Conservation (phyloP, 208 protist genomes). For the Lotmaria passim region DNA sequence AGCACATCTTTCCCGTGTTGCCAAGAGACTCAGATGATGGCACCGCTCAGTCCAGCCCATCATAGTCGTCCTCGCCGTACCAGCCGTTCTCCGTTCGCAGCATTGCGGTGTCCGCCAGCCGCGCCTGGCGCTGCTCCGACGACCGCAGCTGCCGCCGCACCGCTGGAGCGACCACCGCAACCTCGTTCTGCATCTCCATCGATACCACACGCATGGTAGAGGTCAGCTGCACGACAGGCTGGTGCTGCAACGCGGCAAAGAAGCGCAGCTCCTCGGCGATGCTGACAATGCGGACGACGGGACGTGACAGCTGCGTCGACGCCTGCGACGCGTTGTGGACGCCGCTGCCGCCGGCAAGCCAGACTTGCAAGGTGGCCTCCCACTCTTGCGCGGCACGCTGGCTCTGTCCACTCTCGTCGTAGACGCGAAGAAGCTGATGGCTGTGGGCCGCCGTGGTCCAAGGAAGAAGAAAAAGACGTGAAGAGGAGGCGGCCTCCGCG, state of each 20-base stretch:
- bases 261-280: constrained; percentile 58
- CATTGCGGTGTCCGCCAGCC: background rate
- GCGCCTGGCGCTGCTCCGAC: background rate
- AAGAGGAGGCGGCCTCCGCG: background rate
- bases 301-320: background rate
- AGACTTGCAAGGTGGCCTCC: constrained; percentile 42
- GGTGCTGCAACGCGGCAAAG: constrained; percentile 29
- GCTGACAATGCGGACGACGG: constrained; percentile 55
- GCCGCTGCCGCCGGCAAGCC: constrained; percentile 19
- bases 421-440: constrained; percentile 74
- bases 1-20: no score
- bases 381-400: constrained; percentile 43
- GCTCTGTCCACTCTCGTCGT: constrained; percentile 83
- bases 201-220: constrained; percentile 20
- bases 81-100: constrained; percentile 11
- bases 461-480: constrained; percentile 61
- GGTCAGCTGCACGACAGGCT: constrained; percentile 15
- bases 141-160: constrained; percentile 13
- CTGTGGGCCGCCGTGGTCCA: constrained; percentile 71
- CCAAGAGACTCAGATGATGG: background rate
- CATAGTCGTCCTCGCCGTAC: constrained; percentile 35
- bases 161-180: constrained; percentile 13
- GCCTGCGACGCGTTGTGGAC: background rate
- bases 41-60: constrained; percentile 26
- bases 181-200: constrained; percentile 25